Evolutionary conservation across 2,329 filamentous ascomycete species (phyloP).

Genomic region (Seiridium cupressi): DNA sequence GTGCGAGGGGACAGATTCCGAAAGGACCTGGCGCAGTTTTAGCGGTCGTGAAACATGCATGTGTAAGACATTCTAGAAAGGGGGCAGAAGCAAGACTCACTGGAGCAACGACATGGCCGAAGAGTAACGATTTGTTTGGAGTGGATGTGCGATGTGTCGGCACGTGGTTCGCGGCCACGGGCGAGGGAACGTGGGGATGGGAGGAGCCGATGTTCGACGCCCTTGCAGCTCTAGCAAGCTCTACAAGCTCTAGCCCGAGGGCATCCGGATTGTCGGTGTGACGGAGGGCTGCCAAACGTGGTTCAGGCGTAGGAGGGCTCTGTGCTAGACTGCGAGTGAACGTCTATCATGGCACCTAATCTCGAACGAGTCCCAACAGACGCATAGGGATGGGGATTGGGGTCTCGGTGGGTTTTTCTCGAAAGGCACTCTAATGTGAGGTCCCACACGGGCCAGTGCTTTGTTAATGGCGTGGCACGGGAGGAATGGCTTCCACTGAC

Average conservation of each 20-base stretch:
- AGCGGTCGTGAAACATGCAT: background rate
- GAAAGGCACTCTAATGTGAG: background rate
- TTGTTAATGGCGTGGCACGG: background rate
- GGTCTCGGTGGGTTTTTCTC: background rate
- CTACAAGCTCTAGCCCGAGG: background rate
- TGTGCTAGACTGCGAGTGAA: background rate
- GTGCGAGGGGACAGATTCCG: slow-evolving; percentile 68
- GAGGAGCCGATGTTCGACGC: background rate
- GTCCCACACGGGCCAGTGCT: background rate
- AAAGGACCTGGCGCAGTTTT: slow-evolving; percentile 56
- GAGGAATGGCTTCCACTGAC: background rate
- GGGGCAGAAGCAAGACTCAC: background rate
- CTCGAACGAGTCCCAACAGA: background rate
- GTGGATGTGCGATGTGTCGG: background rate
- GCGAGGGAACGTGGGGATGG: background rate
- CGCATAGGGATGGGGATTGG: background rate
- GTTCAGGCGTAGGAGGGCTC: background rate
- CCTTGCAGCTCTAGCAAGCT: background rate
- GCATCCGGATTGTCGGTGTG: background rate
- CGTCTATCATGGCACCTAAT: background rate
- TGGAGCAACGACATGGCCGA: slow-evolving; percentile 2
- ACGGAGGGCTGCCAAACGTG: background rate
- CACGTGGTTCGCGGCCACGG: slow-evolving; percentile 6
- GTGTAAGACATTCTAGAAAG: background rate
- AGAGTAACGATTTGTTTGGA: background rate